Percentiles rank a stretch among this genome's conserved stretches.
These are phyloP conservation scores for Wickerhamiella australiensis DNA, from an alignment of 805 yeast species.

Conservation along the genomic window DNA sequence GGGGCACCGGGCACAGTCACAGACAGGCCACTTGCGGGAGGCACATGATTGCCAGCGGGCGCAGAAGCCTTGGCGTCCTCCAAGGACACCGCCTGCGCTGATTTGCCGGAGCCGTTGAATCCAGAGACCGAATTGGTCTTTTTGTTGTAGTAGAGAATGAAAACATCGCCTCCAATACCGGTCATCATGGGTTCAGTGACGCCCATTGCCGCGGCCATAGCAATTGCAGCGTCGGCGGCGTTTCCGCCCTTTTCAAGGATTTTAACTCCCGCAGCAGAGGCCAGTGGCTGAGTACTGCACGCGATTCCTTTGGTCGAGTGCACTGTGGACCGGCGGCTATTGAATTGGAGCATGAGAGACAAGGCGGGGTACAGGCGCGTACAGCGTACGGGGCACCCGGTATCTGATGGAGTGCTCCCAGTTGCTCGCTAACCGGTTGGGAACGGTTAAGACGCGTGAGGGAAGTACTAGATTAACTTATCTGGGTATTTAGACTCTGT, in stretches of 20 bases:
- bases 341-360: conserved; percentile 2
- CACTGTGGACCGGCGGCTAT: conserved; percentile 60
- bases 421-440: too few species aligned
- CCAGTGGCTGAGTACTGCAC: conserved; percentile 64
- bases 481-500: too few species aligned
- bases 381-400: too few species aligned
- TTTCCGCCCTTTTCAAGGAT: conserved; percentile 64
- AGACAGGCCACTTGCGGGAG: conserved; percentile 41
- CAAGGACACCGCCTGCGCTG: conserved; percentile 41
- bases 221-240: conserved; percentile 35
- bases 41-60: conserved; percentile 37
- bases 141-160: conserved; percentile 46
- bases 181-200: conserved; percentile 33
- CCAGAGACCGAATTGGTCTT: conserved; percentile 45
- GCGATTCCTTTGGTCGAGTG: conserved; percentile 64
- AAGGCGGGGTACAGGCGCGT: too few species aligned
- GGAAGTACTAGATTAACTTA: too few species aligned
- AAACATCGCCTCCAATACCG: conserved; percentile 36
- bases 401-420: too few species aligned
- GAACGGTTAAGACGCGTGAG: too few species aligned
- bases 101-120: conserved; percentile 63
- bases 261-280: conserved; percentile 57
- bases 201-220: conserved; percentile 32
- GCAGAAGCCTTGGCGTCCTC: conserved; percentile 35
- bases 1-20: conserved; percentile 70